Evolutionary conservation across 257 asterid genomes (phyloP), one percentile per base, ranked within the genome.

Genomic region (Scutellaria minor): DNA sequence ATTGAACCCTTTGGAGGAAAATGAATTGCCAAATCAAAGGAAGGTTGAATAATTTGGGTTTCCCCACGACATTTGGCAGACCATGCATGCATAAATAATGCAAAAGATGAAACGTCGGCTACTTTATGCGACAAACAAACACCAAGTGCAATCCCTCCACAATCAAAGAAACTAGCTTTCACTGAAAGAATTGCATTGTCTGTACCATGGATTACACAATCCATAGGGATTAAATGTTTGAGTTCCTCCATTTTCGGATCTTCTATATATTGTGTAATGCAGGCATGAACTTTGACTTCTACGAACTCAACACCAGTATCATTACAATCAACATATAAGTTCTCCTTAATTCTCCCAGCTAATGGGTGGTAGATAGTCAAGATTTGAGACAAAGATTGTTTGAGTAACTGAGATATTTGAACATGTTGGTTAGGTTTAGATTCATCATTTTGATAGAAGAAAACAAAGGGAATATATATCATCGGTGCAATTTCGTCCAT

Each of bases 31-130:
- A 64, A 2, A 15, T 54, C 64, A 37, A 73, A 66, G 9, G 60
- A 11, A n/a, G 68, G 78, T 1, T 0, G 73, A 2, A 24, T 35
- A 9, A 41, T 41, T 56, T 54, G 37, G 35, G 44, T 7, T 45
- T 9, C 12, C 74, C 27, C n/a, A 1, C 31, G 64, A 10, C 44
- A 53, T 2, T 20, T 4, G 27, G 72, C 27, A 0, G 66, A 72
- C 78, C 78, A 74, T 24, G 78, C 72, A 31, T 73, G 44, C 64
- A 73, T 52, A 24, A 73, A 74, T 42, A 5, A 2, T 2, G 3
- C 24, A 2, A 31, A 3, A 13, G 65, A 63, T 12, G 47, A 3
- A 0, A 2, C 0, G 7, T 72, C 71, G 12, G 10, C 64, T 11
- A 51, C 6, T 54, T 53, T 77, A 22, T 78, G 82, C 5, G 62